Evolutionary conservation across 2,329 filamentous ascomycete species (phyloP), one percentile per base, ranked within the genome.

Genomic region (Furcasterigmium furcatum): DNA sequence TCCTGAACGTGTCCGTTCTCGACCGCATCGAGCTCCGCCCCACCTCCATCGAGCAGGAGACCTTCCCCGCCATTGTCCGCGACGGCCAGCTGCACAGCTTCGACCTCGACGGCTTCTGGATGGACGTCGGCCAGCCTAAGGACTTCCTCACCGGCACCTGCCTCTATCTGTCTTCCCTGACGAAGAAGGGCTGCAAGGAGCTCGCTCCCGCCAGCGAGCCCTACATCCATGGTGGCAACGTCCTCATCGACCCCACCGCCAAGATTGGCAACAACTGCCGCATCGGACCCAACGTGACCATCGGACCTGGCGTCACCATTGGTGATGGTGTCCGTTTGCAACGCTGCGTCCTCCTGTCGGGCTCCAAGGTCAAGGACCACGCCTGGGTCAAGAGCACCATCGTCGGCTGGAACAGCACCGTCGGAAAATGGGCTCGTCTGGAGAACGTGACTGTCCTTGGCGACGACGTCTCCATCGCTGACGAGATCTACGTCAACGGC

Each of bases 321-420:
- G 92, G 92, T 45, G 92, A 99, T 55, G 94, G 92, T 63, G 94
- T 96, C 35, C 84, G 92, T 57, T 80, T 99, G 55, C 92, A 97
- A 72, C 85, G 94, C 58, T 96, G 88, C 61, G 94, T 97, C 20
- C 72, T 99, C 46, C 79, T 99, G 54, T 81, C 86, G 51, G 88
- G 89, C 60, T 90, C 87, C 71, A 96, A 95, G 76, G 86, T 96
- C 71, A 96, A 96, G 80, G 94, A 99, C 66, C 92, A 99, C 67
- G 94, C 94, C 40, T 97, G 92, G 92, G 82, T 99, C 68, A 97
- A 97, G 84, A 95, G 88, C 65, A 94, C 92, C 59, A 97, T 99
- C 66, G 91, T 97, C 44, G 92, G 92, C 62, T 99, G 92, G 92
- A 96, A 96, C 80, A 95, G 90, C 75, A 87, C 84, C 29, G 90